Conservation (phyloP, 306 rosid genomes). For the Bauhinia variegata region DNA sequence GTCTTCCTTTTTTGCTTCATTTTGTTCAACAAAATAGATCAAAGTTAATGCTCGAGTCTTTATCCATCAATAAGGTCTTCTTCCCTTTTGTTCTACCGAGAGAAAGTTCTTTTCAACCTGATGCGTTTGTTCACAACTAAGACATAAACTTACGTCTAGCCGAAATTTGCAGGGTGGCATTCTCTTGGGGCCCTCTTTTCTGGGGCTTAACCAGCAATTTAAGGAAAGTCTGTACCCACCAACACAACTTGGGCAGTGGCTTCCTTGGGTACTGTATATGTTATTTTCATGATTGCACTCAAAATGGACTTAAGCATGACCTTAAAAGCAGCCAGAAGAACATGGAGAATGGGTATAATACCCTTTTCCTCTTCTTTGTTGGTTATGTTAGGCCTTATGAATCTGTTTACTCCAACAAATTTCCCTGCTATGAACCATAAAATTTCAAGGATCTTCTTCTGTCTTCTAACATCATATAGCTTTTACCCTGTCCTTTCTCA, state of each 20-base stretch:
- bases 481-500: conserved; percentile 7
- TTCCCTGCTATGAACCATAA: not conserved
- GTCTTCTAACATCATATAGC: not conserved
- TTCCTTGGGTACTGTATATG: not conserved
- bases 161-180: conserved; percentile 37
- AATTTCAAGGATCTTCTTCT: not conserved
- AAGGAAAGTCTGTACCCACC: not conserved
- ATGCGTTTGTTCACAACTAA: too few species aligned
- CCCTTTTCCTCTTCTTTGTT: conserved; percentile 10
- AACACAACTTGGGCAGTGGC: not conserved
- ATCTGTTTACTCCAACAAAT: not conserved
- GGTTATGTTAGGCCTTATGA: not conserved
- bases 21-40: too few species aligned
- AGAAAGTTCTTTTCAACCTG: too few species aligned
- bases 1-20: too few species aligned
- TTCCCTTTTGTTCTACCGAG: too few species aligned
- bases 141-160: too few species aligned
- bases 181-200: conserved; percentile 40
- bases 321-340: conserved; percentile 31
- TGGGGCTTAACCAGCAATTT: not conserved
- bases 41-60: too few species aligned
- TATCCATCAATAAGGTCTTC: too few species aligned
- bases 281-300: conserved; percentile 25
- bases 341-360: conserved; percentile 37
- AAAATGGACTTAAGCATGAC: conserved; percentile 22